Evolutionary conservation across 208 protist species (phyloP), one percentile per base, ranked within the genome.

Genomic region (Novymonas esmeraldas): DNA sequence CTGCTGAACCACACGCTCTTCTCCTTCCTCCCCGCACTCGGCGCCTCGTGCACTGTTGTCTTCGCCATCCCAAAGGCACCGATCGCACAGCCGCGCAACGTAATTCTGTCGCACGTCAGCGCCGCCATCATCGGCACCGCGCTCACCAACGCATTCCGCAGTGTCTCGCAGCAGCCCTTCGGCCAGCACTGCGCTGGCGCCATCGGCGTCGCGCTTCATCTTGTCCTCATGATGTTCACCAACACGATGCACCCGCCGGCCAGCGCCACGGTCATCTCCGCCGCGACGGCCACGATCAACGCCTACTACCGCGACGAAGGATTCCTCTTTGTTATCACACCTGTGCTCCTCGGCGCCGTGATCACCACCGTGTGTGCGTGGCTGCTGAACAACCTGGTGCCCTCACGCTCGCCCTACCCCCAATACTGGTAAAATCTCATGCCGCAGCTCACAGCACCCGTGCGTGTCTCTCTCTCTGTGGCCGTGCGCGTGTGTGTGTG

Each of bases 241-340:
- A 90, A 89, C 70, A 83, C 77, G 6, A 63, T 89, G 73, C 84
- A 90, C 64, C 84, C 82, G 0, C 84, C 87, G 10, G 82, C 82
- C 10, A 85, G 81, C 48, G 82, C 82, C 14, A 91, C 87, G 26
- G 83, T 84, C 38, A 74, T 93, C 2, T 78, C 79, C 2, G 79
- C 84, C 9, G 84, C 82, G 1, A 68, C 64, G 20, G 41, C 33
- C 6, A 55, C 51, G 3, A 52, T 90, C 28, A 88, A 89, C 52
- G 70, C 64, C 1, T 85, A 89, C 61, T 87, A 83, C 65, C 28
- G 83, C 28, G 82, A 87, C 61, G 70, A 84, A 28, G 84, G 84
- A 0, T 93, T 88, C 54, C 38, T 89, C 20, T 93, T 91, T 77
- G 74, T 87, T 18, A 34, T 93, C 6, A 63, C 60, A 3, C 87